Conservation (phyloP, 2,329 filamentous ascomycete genomes). For the Cladophialophora carrionii region DNA sequence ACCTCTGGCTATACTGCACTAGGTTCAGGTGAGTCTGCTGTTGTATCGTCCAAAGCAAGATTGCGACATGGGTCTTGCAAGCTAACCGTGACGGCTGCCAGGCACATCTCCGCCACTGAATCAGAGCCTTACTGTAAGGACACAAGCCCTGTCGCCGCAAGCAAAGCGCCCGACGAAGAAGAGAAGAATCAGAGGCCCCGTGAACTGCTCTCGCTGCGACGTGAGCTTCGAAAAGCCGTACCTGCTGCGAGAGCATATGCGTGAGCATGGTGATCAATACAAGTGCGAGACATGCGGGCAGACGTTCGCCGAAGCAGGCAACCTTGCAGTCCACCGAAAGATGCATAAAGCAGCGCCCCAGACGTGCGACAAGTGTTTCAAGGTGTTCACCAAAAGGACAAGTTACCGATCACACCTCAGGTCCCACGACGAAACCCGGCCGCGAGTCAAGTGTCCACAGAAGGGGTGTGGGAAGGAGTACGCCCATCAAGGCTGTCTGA, state of each 20-base stretch:
- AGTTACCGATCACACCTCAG: constrained; percentile 11
- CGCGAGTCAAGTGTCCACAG: constrained; percentile 13
- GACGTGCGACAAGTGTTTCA: constrained; percentile 13
- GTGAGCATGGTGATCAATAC: constrained; percentile 14
- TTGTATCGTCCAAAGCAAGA: not conserved
- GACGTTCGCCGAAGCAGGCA: constrained; percentile 13
- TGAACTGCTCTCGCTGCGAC: constrained; percentile 3
- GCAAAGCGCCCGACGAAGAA: not conserved
- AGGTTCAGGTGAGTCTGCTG: not conserved
- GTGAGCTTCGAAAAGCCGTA: constrained; percentile 2
- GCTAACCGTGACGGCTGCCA: not conserved
- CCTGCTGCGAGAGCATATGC: constrained; percentile 13
- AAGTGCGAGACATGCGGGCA: constrained; percentile 18
- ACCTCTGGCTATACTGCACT: not conserved
- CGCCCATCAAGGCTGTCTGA: constrained; percentile 10
- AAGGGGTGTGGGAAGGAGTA: constrained; percentile 23
- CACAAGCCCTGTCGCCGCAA: not conserved
- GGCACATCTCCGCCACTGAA: not conserved
- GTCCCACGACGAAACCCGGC: constrained; percentile 16
- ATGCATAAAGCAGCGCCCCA: constrained; percentile 17
- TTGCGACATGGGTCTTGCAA: not conserved
- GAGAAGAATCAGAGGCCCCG: constrained; percentile 2
- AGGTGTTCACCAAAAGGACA: constrained; percentile 18
- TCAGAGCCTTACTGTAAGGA: not conserved
- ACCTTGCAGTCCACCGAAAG: constrained; percentile 22